Conservation (phyloP, 2,329 filamentous ascomycete genomes). For the Thelonectria rubi region DNA sequence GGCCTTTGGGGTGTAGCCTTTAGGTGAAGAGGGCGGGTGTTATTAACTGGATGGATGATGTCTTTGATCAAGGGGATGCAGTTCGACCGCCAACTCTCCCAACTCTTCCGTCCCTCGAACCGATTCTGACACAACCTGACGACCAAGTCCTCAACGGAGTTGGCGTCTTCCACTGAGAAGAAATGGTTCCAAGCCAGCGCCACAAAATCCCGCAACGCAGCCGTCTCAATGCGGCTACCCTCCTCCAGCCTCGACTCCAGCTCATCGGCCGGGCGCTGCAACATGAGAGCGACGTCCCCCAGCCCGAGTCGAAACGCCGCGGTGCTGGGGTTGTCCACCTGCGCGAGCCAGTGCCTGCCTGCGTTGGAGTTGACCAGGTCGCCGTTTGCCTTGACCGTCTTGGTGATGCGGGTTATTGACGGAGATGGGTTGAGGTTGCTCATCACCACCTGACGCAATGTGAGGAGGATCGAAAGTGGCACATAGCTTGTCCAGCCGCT, state of each 20-base stretch:
- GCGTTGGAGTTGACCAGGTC: slow-evolving; percentile 41
- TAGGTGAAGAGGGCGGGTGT: slow-evolving; percentile 7
- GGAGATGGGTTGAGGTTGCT: slow-evolving; percentile 38
- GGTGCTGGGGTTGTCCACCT: slow-evolving; percentile 27
- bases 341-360: slow-evolving; percentile 45
- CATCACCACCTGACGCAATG: slow-evolving; percentile 31
- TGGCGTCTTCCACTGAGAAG: neutral
- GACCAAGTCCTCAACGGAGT: slow-evolving; percentile 5
- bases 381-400: slow-evolving; percentile 34
- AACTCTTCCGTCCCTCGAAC: slow-evolving; percentile 17
- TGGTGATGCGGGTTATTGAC: slow-evolving; percentile 36
- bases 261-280: slow-evolving; percentile 10
- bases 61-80: slow-evolving; percentile 33
- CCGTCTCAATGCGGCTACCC: slow-evolving; percentile 5
- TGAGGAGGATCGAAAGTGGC: slow-evolving; percentile 29
- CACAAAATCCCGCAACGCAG: slow-evolving; percentile 24
- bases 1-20: neutral
- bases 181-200: slow-evolving; percentile 6
- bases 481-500: slow-evolving; percentile 24
- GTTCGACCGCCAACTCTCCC: slow-evolving; percentile 33
- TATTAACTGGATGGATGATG: slow-evolving; percentile 30
- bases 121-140: neutral
- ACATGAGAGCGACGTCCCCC: slow-evolving; percentile 3
- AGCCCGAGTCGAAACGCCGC: slow-evolving; percentile 14
- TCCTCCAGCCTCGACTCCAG: slow-evolving; percentile 18